Evolutionary conservation across 345 rosid genomes (phyloP).

Genomic region (Populus davidiana): DNA sequence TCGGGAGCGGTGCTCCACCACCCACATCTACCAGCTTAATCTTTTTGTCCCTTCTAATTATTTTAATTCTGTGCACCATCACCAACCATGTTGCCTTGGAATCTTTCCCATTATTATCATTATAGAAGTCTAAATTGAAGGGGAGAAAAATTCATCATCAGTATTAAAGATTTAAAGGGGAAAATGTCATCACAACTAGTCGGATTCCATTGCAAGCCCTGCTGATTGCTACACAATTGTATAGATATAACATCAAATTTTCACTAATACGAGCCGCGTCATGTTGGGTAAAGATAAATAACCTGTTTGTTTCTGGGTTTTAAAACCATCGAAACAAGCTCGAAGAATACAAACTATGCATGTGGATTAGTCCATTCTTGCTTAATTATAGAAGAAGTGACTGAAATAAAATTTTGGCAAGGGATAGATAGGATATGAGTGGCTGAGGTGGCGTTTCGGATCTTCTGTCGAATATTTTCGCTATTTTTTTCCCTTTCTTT

Average conservation of each 20-base stretch:
- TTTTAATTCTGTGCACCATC: conserved; percentile 39
- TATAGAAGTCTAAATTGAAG: background rate
- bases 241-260: background rate
- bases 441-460: conserved; percentile 15
- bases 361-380: background rate
- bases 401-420: background rate
- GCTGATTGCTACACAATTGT: background rate
- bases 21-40: conserved; percentile 20
- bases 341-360: background rate
- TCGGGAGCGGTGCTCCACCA: conserved; percentile 48
- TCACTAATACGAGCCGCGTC: background rate
- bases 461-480: background rate
- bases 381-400: background rate
- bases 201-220: background rate
- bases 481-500: no score
- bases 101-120: conserved; percentile 13
- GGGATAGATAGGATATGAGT: conserved; percentile 2
- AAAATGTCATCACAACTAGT: background rate
- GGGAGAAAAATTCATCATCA: background rate
- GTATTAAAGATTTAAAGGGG: background rate
- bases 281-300: background rate
- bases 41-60: conserved; percentile 42
- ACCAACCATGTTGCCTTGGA: conserved; percentile 25
- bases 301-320: no score
- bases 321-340: no score